phyloP scores from a whole-genome alignment of 441 rosid species.

The Populus hybrid region DNA sequence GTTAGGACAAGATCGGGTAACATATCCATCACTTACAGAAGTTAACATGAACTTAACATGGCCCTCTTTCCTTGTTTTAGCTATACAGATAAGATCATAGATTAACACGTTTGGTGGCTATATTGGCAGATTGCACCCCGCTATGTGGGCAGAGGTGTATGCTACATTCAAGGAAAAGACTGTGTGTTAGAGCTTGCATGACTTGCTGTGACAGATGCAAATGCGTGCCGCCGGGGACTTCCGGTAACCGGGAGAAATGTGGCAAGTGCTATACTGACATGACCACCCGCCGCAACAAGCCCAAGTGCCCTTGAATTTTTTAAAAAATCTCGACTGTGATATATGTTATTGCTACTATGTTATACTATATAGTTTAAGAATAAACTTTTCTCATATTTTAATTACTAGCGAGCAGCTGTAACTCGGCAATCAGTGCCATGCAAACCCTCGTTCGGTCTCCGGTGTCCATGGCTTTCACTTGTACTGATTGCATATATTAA shows the following conservation, averaged over 20 bases:
- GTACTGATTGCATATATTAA: not conserved
- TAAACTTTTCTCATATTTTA: not conserved
- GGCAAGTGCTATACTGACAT: constrained; percentile 81
- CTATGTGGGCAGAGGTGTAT: constrained; percentile 68
- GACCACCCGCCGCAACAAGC: constrained; percentile 60
- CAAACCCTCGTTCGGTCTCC: not conserved
- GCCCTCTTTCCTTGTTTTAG: not conserved
- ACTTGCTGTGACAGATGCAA: constrained; percentile 87
- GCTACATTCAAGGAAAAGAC: constrained; percentile 58
- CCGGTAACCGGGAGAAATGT: constrained; percentile 74
- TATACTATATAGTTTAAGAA: not conserved
- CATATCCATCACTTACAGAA: too few species aligned
- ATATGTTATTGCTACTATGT: not conserved
- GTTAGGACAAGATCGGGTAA: constrained; percentile 52
- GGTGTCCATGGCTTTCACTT: not conserved
- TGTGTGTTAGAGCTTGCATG: constrained; percentile 70
- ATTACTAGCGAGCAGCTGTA: not conserved
- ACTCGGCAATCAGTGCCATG: not conserved
- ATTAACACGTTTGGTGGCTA: not conserved
- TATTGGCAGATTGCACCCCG: constrained; percentile 57
- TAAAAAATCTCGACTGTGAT: not conserved
- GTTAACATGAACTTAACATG: not conserved
- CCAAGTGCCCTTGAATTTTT: constrained; percentile 66
- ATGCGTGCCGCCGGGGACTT: constrained; percentile 92
- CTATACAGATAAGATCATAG: not conserved